These are phyloP conservation scores for Trichocladium uniseriatum DNA, from an alignment of 495 filamentous ascomycete genomes.

Conservation along the genomic window DNA sequence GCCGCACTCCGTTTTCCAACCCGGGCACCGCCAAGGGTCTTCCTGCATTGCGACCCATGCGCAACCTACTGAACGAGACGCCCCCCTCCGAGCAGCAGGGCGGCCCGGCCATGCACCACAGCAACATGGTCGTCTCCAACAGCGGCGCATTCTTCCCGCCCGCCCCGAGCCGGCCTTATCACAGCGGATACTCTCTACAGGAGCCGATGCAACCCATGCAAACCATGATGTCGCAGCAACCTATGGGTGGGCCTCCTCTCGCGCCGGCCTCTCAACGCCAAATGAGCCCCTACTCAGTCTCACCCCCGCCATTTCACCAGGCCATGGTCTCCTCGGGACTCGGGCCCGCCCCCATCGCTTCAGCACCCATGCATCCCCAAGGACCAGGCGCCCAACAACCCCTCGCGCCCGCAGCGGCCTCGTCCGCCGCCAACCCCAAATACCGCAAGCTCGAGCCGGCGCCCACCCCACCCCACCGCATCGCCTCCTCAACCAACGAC, in stretches of 20 bases:
- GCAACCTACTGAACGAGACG: conserved; percentile 16
- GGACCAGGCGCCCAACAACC: not conserved
- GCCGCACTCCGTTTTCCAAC: conserved; percentile 22
- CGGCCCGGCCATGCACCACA: conserved; percentile 17
- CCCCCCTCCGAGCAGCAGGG: conserved; percentile 20
- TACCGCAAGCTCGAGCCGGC: conserved; percentile 43
- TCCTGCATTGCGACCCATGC: conserved; percentile 36
- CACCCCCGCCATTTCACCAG: conserved; percentile 12
- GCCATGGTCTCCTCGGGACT: not conserved
- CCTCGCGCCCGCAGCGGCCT: not conserved
- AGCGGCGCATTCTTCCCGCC: conserved; percentile 32
- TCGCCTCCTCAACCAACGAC: conserved; percentile 30
- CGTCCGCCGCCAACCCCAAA: conserved; percentile 25
- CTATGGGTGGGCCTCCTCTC: conserved; percentile 3
- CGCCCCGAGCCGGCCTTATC: conserved; percentile 30
- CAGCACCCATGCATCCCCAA: conserved; percentile 6
- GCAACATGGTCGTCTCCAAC: conserved; percentile 29
- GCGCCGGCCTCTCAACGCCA: conserved; percentile 1
- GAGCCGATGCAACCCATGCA: conserved; percentile 25
- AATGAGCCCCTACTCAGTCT: conserved; percentile 12
- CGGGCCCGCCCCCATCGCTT: not conserved
- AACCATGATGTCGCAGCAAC: conserved; percentile 11
- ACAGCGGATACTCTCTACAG: conserved; percentile 30
- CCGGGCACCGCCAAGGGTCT: conserved; percentile 20
- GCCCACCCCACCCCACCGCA: conserved; percentile 37